A percentile compares a stretch with the other conserved stretches of the same genome.
Conservation (phyloP, 352 stramenopile species). For the Thalassiosira pacifica region DNA sequence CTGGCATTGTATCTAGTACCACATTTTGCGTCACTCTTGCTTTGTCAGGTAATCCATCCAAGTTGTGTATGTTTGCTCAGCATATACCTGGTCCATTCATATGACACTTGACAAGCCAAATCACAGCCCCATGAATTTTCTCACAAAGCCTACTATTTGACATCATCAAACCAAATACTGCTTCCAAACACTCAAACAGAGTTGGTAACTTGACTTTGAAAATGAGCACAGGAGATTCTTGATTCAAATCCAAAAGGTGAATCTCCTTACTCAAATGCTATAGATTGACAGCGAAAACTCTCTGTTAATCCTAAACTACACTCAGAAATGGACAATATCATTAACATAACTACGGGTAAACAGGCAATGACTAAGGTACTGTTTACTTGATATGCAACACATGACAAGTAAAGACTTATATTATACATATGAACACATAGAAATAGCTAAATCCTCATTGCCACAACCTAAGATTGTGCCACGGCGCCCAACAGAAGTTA, state of each 20-base stretch:
- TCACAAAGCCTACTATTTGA: conserved; percentile 29
- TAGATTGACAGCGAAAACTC: no score
- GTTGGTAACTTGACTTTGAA: no score
- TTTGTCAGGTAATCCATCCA: neutral
- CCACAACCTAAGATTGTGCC: no score
- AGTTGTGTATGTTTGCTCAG: neutral
- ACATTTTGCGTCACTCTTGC: neutral
- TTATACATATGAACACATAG: no score
- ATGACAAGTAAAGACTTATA: no score
- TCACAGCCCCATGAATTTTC: conserved; percentile 11
- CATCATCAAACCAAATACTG: conserved; percentile 31
- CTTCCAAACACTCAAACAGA: conserved; percentile 23
- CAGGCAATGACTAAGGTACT: neutral
- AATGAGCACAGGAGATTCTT: no score
- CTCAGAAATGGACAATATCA: neutral
- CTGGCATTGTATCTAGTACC: neutral
- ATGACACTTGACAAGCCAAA: neutral
- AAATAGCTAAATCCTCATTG: no score
- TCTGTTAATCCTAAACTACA: no score
- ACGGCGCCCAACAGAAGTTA: no score
- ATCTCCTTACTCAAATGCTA: no score
- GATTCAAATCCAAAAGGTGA: no score
- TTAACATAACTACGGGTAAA: neutral
- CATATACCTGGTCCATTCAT: neutral
- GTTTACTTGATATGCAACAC: no score